Percentiles rank a stretch among this genome's conserved stretches.
Conservation (phyloP, 169 alveolate genomes). For the Plasmodium falciparum region DNA sequence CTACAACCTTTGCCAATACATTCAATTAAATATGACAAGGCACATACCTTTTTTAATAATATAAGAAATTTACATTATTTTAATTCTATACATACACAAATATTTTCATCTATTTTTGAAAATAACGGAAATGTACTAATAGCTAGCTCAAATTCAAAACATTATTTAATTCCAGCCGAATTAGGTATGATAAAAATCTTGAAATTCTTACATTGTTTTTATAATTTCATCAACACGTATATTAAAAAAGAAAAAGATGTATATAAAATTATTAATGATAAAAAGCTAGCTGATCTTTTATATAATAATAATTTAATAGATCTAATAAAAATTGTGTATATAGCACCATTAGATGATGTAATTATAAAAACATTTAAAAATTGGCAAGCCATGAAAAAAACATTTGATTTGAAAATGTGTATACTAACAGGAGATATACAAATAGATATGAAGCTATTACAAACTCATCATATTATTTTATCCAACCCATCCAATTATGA, state of each 20-base stretch:
- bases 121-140: conserved; percentile 78
- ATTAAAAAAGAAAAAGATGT: conserved; percentile 33
- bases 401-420: conserved; percentile 49
- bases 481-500: conserved; percentile 96
- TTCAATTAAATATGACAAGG: conserved; percentile 89
- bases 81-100: conserved; percentile 82
- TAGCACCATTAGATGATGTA: conserved; percentile 66
- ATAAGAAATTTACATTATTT: conserved; percentile 61
- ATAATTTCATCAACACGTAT: conserved; percentile 10
- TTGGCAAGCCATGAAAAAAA: conserved; percentile 19
- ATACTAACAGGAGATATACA: conserved; percentile 90
- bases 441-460: conserved; percentile 88
- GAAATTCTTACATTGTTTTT: conserved; percentile 4
- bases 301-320: conserved; percentile 24
- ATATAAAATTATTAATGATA: conserved; percentile 26
- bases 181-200: conserved; percentile 20
- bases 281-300: conserved; percentile 4
- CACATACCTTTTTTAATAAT: conserved; percentile 85
- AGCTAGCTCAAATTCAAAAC: conserved; percentile 76
- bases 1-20: conserved; percentile 95
- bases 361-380: conserved; percentile 50
- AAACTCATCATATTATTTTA: conserved; percentile 87
- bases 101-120: conserved; percentile 80
- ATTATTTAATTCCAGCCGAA: conserved; percentile 63
- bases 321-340: conserved; percentile 50